Percentiles rank a stretch among this genome's conserved stretches.
These are phyloP conservation scores for Simplicillium sp. DNA, from an alignment of 2,329 filamentous ascomycete genomes.

Conservation along the genomic window DNA sequence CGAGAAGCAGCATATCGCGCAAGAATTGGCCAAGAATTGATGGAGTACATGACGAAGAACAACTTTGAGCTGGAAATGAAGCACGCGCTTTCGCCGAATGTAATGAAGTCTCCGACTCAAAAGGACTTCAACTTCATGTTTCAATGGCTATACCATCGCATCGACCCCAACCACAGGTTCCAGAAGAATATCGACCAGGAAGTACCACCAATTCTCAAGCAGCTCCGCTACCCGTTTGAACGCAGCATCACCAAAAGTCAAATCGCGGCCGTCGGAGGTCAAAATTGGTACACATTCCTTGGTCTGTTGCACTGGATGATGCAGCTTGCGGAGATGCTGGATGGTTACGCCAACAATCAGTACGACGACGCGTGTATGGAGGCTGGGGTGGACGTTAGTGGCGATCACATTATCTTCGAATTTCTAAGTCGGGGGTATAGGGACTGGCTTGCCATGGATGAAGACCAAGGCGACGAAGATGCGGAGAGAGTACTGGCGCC, in stretches of 20 bases:
- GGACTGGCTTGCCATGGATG: conserved; percentile 89
- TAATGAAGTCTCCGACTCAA: conserved; percentile 87
- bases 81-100: conserved; percentile 81
- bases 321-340: conserved; percentile 91
- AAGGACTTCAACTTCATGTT: conserved; percentile 99
- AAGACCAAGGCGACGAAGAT: conserved; percentile 76
- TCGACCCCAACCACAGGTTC: conserved; percentile 89
- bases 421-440: conserved; percentile 85
- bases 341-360: conserved; percentile 64
- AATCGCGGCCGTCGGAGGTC: conserved; percentile 86
- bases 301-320: conserved; percentile 98
- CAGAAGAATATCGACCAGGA: conserved; percentile 93
- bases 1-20: conserved; percentile 72
- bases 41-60: conserved; percentile 85
- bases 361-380: conserved; percentile 90
- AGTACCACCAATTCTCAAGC: conserved; percentile 84
- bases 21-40: conserved; percentile 76
- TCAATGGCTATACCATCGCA: conserved; percentile 92
- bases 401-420: conserved; percentile 88
- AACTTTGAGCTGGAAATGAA: conserved; percentile 99
- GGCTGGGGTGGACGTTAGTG: conserved; percentile 75
- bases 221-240: conserved; percentile 89
- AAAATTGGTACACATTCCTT: conserved; percentile 94
- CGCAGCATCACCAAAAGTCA: conserved; percentile 95
- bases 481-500: conserved; percentile 70